Conservation (phyloP, 2,329 filamentous ascomycete genomes). For the Colletotrichum camelliae region DNA sequence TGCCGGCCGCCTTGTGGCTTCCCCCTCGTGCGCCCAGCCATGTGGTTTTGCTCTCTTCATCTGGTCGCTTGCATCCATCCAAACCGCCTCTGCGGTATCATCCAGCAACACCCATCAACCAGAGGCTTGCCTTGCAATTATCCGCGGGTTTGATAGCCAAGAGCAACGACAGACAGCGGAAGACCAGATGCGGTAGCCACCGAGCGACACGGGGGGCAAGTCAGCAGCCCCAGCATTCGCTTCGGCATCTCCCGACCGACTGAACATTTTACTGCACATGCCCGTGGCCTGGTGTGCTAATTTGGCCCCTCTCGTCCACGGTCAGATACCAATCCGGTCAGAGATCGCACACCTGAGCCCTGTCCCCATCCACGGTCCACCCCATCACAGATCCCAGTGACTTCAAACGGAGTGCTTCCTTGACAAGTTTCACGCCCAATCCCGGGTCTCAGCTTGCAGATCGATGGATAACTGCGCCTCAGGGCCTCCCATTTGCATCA, state of each 20-base stretch:
- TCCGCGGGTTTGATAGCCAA: not conserved
- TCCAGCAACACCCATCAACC: not conserved
- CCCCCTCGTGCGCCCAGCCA: constrained; percentile 14
- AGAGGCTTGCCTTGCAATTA: not conserved
- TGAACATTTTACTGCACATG: constrained; percentile 19
- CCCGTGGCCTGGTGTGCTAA: constrained; percentile 7
- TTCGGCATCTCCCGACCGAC: constrained; percentile 21
- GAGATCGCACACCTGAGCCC: constrained; percentile 29
- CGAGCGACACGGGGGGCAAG: not conserved
- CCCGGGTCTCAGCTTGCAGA: constrained; percentile 47
- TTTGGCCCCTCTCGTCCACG: constrained; percentile 21
- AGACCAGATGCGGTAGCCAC: not conserved
- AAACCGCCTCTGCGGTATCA: constrained; percentile 2
- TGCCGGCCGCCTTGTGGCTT: constrained; percentile 10
- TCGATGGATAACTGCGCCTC: constrained; percentile 38
- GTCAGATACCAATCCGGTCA: constrained; percentile 36
- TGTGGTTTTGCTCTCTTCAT: constrained; percentile 7
- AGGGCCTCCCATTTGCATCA: constrained; percentile 19
- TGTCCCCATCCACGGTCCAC: constrained; percentile 18
- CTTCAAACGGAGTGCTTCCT: constrained; percentile 28
- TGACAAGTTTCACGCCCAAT: constrained; percentile 44
- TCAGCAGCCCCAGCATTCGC: constrained; percentile 7
- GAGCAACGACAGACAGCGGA: not conserved
- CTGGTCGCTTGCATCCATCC: constrained; percentile 9
- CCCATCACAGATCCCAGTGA: constrained; percentile 19